These are phyloP conservation scores for Knufia fluminis DNA, from an alignment of 2,329 filamentous ascomycete species.

Conservation along the genomic window DNA sequence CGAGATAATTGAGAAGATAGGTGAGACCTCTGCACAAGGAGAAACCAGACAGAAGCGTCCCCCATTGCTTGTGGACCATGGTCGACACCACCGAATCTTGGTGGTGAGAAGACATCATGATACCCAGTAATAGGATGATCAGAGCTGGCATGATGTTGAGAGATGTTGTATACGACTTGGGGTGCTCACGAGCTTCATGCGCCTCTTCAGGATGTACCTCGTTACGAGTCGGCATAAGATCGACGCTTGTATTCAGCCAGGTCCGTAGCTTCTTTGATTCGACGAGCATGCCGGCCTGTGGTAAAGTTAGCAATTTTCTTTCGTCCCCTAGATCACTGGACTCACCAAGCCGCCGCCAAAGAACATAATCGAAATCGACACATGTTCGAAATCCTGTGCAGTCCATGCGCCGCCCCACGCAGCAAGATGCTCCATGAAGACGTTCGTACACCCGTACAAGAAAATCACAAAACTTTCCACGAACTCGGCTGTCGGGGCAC, in stretches of 20 bases:
- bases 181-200: conserved; percentile 46
- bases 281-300: conserved; percentile 69
- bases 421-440: conserved; percentile 83
- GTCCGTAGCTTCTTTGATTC: conserved; percentile 64
- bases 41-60: conserved; percentile 70
- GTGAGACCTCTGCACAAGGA: conserved; percentile 69
- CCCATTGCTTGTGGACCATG: conserved; percentile 94
- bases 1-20: conserved; percentile 70
- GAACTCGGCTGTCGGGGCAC: conserved; percentile 70
- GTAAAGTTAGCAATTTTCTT: neutral
- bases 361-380: conserved; percentile 88
- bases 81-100: conserved; percentile 73
- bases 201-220: conserved; percentile 24
- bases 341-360: conserved; percentile 77
- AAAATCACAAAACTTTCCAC: conserved; percentile 84
- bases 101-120: conserved; percentile 93
- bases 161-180: conserved; percentile 62
- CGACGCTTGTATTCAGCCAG: conserved; percentile 40
- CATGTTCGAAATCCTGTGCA: conserved; percentile 75
- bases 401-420: conserved; percentile 63
- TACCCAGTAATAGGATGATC: conserved; percentile 74
- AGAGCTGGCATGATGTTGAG: conserved; percentile 83
- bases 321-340: neutral
- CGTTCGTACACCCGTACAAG: conserved; percentile 77
- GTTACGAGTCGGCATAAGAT: conserved; percentile 31